Percentiles rank a stretch among this genome's conserved stretches.
Evolutionary conservation across 129 eudicot species (phyloP).

Genomic region (Tanacetum coccineum): DNA sequence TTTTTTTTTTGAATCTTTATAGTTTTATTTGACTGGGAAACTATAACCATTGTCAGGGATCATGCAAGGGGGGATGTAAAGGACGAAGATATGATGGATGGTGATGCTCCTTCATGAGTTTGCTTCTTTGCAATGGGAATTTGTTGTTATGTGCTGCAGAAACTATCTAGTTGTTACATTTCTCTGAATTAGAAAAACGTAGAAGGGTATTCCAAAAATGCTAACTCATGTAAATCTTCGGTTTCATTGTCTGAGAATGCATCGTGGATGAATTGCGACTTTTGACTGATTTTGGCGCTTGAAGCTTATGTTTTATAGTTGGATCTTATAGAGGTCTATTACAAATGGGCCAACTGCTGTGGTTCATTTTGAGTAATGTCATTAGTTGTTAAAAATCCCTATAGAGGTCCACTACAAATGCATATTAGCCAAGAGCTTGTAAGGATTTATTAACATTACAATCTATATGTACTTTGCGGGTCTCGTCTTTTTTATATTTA

Average conservation of each 20-base stretch:
- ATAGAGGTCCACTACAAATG: background rate
- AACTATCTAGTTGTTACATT: constrained; percentile 16
- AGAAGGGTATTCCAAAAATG: constrained; percentile 22
- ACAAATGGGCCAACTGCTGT: background rate
- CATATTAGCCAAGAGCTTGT: background rate
- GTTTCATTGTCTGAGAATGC: constrained; percentile 19
- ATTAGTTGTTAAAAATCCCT: background rate
- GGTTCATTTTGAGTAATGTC: background rate
- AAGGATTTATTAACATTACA: background rate
- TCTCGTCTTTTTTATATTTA: background rate
- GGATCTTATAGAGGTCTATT: background rate
- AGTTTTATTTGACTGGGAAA: background rate
- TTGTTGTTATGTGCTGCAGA: constrained; percentile 15
- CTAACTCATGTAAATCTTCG: constrained; percentile 27
- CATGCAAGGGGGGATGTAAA: constrained; percentile 24
- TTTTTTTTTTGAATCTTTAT: background rate
- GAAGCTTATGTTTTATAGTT: background rate
- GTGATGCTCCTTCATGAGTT: constrained; percentile 26
- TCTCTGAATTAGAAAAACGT: constrained; percentile 9
- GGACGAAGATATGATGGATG: constrained; percentile 33
- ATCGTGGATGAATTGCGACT: constrained; percentile 17
- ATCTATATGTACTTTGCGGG: background rate
- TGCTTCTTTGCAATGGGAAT: background rate
- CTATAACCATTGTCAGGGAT: constrained; percentile 27
- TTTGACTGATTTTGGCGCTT: constrained; percentile 17